Conservation (phyloP, 2,329 filamentous ascomycete species). For the Cryphonectria naterciae region DNA sequence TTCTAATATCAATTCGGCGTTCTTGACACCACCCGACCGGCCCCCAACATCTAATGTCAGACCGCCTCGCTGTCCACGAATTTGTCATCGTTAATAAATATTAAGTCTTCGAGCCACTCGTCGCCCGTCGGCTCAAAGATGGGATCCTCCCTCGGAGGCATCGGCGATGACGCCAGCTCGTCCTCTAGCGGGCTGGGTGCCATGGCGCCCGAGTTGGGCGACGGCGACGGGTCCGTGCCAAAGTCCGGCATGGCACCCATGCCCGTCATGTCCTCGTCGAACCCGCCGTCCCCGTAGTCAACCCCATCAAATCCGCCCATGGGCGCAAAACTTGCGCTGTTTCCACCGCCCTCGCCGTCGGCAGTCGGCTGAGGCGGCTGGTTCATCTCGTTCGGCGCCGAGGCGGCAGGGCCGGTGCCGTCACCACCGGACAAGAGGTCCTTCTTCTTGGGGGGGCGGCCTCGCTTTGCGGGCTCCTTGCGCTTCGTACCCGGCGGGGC, state of each 20-base stretch:
- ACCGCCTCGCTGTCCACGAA: conserved; percentile 25
- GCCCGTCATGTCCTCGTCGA: conserved; percentile 20
- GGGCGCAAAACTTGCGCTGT: conserved; percentile 24
- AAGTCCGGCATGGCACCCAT: conserved; percentile 27
- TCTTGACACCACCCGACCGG: too few species aligned
- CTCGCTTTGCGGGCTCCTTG: conserved; percentile 62
- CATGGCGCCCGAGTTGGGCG: conserved; percentile 24
- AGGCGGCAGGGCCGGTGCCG: not conserved
- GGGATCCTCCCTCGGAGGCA: conserved; percentile 21
- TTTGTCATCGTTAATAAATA: conserved; percentile 27
- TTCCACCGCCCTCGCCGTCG: conserved; percentile 11
- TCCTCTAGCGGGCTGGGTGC: conserved; percentile 28
- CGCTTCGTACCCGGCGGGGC: conserved; percentile 80
- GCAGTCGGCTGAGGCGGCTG: conserved; percentile 24
- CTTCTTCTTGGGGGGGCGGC: conserved; percentile 62
- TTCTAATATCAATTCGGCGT: too few species aligned
- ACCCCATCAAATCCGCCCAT: conserved; percentile 18
- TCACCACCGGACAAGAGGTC: conserved; percentile 16
- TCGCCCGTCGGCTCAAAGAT: conserved; percentile 26
- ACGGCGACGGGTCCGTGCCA: conserved; percentile 25
- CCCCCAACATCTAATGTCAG: not conserved
- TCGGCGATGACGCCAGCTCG: conserved; percentile 26
- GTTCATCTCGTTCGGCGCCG: conserved; percentile 22
- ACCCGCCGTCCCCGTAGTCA: conserved; percentile 15
- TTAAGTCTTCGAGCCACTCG: conserved; percentile 28